A percentile compares a stretch with the other conserved stretches of the same genome.
These are phyloP conservation scores for Sphagnurus paluster DNA, from an alignment of 1,284 basidiomycete species.

Conservation along the genomic window DNA sequence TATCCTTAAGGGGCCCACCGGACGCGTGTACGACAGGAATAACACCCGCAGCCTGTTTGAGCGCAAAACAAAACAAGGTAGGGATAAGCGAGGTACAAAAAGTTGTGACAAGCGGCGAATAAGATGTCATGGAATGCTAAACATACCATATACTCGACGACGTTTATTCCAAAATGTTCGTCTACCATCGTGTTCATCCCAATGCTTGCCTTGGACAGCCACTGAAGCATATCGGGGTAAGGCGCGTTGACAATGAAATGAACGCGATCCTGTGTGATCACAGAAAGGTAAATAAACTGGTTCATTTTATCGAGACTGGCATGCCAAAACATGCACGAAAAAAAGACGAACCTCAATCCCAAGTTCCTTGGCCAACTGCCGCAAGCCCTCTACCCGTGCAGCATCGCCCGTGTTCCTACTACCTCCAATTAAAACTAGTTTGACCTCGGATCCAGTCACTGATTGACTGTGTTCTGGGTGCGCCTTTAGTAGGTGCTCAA, in stretches of 20 bases:
- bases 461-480: constrained; percentile 57
- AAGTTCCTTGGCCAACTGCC: constrained; percentile 60
- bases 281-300: not conserved
- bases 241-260: constrained; percentile 85
- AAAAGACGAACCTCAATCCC: constrained; percentile 55
- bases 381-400: constrained; percentile 65
- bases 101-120: not conserved
- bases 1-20: constrained; percentile 90
- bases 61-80: constrained; percentile 1
- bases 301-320: not conserved
- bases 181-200: constrained; percentile 98
- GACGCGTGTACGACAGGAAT: constrained; percentile 93
- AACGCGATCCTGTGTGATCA: constrained; percentile 67
- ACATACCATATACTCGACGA: constrained; percentile 95
- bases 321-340: not conserved
- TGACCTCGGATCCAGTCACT: constrained; percentile 32
- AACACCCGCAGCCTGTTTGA: constrained; percentile 81
- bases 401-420: constrained; percentile 79
- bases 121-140: constrained; percentile 9
- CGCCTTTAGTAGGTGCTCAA: constrained; percentile 57
- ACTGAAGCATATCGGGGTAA: constrained; percentile 68
- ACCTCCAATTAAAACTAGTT: constrained; percentile 81
- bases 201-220: constrained; percentile 75
- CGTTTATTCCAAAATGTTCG: constrained; percentile 98
- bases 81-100: not conserved